Percentiles rank a stretch among this genome's conserved stretches.
phyloP scores from a whole-genome alignment of 306 rosid species.

The Bauhinia variegata region DNA sequence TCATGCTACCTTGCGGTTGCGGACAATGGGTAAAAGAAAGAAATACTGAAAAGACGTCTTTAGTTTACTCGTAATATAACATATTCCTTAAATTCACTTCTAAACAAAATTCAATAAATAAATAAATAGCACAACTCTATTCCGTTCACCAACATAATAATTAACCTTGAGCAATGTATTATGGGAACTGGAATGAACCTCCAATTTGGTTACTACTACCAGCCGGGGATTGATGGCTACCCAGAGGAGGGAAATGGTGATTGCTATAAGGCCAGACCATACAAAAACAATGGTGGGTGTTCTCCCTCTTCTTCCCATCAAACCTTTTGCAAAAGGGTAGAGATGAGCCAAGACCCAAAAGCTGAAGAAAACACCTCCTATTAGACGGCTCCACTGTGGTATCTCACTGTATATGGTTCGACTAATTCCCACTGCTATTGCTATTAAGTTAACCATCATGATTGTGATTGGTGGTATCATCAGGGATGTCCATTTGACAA shows the following conservation, averaged over 20 bases:
- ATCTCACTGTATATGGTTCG: conserved; percentile 82
- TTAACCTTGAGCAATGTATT: too few relatives aligned
- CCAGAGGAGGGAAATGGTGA: conserved; percentile 96
- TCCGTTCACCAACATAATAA: too few relatives aligned
- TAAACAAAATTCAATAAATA: conserved; percentile 38
- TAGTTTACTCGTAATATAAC: too few relatives aligned
- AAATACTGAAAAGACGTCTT: too few relatives aligned
- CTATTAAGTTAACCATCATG: conserved; percentile 88
- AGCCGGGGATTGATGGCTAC: conserved; percentile 95
- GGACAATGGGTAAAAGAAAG: too few relatives aligned
- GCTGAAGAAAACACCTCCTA: conserved; percentile 97
- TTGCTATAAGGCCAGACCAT: conserved; percentile 93
- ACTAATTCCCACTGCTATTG: conserved; percentile 88
- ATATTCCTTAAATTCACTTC: conserved; percentile 22
- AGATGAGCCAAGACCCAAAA: conserved; percentile 96
- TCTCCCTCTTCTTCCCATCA: conserved; percentile 94
- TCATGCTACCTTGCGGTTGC: too few relatives aligned
- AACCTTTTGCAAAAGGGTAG: conserved; percentile 91
- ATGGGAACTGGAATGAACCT: conserved; percentile 90
- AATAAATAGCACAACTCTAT: conserved; percentile 31
- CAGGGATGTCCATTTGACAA: conserved; percentile 85
- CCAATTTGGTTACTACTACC: conserved; percentile 70
- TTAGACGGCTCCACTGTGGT: conserved; percentile 87
- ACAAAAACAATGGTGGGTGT: conserved; percentile 99
- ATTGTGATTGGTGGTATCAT: conserved; percentile 95